These are phyloP conservation scores for Kodamaea derodonti DNA, from an alignment of 1,139 yeast genomes.

Conservation along the genomic window DNA sequence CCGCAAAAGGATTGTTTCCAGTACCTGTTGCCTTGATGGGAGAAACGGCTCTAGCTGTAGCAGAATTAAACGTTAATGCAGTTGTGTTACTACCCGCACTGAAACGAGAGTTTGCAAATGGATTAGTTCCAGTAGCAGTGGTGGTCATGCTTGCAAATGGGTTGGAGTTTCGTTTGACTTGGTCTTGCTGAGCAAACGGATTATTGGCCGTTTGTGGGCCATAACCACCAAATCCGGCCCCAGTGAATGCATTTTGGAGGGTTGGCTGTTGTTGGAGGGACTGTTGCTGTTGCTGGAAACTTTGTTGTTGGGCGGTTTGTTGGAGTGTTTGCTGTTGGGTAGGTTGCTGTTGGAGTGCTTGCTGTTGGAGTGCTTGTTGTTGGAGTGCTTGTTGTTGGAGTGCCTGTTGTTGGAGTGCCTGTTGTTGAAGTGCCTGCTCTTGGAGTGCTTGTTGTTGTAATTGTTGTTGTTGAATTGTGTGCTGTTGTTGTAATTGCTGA, in stretches of 20 bases:
- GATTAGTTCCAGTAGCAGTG: conserved; percentile 34
- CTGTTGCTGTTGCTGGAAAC: neutral
- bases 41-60: conserved; percentile 15
- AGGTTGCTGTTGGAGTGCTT: conserved; percentile 2
- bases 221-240: conserved; percentile 58
- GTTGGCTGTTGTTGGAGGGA: conserved; percentile 6
- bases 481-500: conserved; percentile 3
- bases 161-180: conserved; percentile 27
- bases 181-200: conserved; percentile 5
- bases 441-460: conserved; percentile 12
- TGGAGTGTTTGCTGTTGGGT: conserved; percentile 7
- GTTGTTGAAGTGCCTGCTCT: conserved; percentile 14
- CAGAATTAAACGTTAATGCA: conserved; percentile 28
- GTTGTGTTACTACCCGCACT: conserved; percentile 32
- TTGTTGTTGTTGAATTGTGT: conserved; percentile 3
- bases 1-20: conserved; percentile 46
- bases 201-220: conserved; percentile 20
- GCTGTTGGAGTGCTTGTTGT: conserved; percentile 2
- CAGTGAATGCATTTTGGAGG: conserved; percentile 40
- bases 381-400: neutral
- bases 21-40: conserved; percentile 28
- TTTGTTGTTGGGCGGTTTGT: conserved; percentile 7
- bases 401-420: conserved; percentile 2
- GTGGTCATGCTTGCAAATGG: conserved; percentile 35
- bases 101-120: conserved; percentile 44